phyloP scores from a whole-genome alignment of 2,329 filamentous ascomycete genomes.

The Aquanectria penicillioides region DNA sequence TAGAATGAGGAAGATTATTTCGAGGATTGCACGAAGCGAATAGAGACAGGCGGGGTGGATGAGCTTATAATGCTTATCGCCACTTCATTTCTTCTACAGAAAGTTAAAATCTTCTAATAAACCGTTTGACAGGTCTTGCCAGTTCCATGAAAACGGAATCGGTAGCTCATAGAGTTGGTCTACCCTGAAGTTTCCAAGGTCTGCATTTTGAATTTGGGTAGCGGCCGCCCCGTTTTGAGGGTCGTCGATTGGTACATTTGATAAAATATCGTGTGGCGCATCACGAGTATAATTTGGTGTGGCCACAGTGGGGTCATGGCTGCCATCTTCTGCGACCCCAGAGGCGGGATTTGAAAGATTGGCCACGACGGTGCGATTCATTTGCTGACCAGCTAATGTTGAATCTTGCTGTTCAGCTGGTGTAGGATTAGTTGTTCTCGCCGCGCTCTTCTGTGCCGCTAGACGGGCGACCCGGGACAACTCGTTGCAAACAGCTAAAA shows the following conservation, averaged over 20 bases:
- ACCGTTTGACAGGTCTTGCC: slow-evolving; percentile 6
- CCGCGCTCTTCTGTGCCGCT: background rate
- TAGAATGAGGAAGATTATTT: no score
- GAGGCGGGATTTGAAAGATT: background rate
- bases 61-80: background rate
- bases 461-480: background rate
- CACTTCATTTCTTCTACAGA: background rate
- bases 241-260: background rate
- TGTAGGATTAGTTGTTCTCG: background rate
- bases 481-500: slow-evolving; percentile 5
- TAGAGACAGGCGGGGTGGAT: no score
- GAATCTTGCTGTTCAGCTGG: background rate
- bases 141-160: slow-evolving; percentile 15
- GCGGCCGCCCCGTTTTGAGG: background rate
- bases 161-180: slow-evolving; percentile 13
- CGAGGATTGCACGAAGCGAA: no score
- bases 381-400: background rate
- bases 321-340: no score
- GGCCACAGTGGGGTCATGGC: background rate
- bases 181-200: background rate
- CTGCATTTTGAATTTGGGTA: background rate
- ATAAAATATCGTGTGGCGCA: background rate
- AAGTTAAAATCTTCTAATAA: slow-evolving; percentile 17
- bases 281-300: background rate
- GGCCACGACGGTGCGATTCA: background rate